phyloP scores from a whole-genome alignment of 1,284 basidiomycete species.

The Melampsora americana region DNA sequence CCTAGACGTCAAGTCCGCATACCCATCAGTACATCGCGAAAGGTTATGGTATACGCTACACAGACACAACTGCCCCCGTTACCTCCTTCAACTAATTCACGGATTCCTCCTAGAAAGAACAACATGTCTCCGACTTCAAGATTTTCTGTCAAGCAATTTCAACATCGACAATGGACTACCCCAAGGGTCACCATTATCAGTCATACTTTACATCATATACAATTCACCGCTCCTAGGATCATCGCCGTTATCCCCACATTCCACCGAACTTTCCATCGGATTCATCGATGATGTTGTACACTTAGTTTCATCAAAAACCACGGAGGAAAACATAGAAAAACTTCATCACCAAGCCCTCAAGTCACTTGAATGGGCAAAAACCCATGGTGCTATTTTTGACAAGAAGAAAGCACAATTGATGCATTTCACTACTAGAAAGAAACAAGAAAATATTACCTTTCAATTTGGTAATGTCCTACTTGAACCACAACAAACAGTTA shows the following conservation, averaged over 20 bases:
- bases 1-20: slow-evolving; percentile 27
- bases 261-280: neutral
- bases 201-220: slow-evolving; percentile 5
- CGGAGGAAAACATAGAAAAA: neutral
- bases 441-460: too few species aligned
- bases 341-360: neutral
- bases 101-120: too few species aligned
- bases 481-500: too few species aligned
- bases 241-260: neutral
- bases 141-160: neutral
- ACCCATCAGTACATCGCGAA: slow-evolving; percentile 1
- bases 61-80: neutral
- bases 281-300: slow-evolving; percentile 20
- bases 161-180: slow-evolving; percentile 8
- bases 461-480: too few species aligned
- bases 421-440: neutral
- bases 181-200: slow-evolving; percentile 19
- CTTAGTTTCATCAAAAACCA: neutral
- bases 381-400: slow-evolving; percentile 11
- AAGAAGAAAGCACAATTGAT: slow-evolving; percentile 6
- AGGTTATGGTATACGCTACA: neutral
- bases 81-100: too few species aligned
- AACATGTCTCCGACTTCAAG: neutral
- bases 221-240: slow-evolving; percentile 2
- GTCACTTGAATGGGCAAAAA: neutral